Conservation (phyloP, 306 rosid species). For the Dalbergia oliveri region DNA sequence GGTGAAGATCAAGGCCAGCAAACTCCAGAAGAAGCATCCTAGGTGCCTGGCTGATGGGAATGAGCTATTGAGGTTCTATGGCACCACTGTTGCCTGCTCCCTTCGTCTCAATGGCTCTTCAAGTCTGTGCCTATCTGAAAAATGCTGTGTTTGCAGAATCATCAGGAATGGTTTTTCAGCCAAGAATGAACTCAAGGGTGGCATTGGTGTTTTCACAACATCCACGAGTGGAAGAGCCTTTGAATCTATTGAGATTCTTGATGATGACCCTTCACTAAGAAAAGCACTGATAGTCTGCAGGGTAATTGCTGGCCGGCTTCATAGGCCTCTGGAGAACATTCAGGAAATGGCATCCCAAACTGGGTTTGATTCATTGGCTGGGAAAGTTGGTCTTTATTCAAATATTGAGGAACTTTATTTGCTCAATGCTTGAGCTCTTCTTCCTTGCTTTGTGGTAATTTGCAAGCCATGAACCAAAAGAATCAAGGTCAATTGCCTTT, state of each 20-base stretch:
- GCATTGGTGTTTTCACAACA: slow-evolving; percentile 93
- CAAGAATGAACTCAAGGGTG: slow-evolving; percentile 85
- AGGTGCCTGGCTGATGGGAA: slow-evolving; percentile 95
- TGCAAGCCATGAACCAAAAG: slow-evolving; percentile 71
- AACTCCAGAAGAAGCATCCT: slow-evolving; percentile 93
- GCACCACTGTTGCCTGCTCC: slow-evolving; percentile 76
- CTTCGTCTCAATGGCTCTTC: slow-evolving; percentile 86
- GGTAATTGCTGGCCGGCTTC: slow-evolving; percentile 91
- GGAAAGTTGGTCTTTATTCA: slow-evolving; percentile 85
- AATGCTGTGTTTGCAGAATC: slow-evolving; percentile 85
- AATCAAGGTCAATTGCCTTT: not conserved
- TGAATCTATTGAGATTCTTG: slow-evolving; percentile 65
- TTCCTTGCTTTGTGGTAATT: slow-evolving; percentile 90
- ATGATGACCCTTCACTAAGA: slow-evolving; percentile 52
- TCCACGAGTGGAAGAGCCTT: slow-evolving; percentile 94
- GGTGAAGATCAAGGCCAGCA: slow-evolving; percentile 90
- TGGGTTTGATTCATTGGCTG: slow-evolving; percentile 93
- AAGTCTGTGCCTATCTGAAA: slow-evolving; percentile 78
- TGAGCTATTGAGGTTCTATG: slow-evolving; percentile 89
- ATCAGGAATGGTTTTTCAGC: slow-evolving; percentile 86
- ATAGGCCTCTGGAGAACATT: slow-evolving; percentile 85
- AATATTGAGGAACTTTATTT: slow-evolving; percentile 89
- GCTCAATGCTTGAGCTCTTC: slow-evolving; percentile 84
- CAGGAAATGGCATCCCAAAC: slow-evolving; percentile 80
- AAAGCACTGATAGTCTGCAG: slow-evolving; percentile 83